Evolutionary conservation across 768 basidiomycete species (phyloP).

Genomic region (Gautieria morchelliformis): DNA sequence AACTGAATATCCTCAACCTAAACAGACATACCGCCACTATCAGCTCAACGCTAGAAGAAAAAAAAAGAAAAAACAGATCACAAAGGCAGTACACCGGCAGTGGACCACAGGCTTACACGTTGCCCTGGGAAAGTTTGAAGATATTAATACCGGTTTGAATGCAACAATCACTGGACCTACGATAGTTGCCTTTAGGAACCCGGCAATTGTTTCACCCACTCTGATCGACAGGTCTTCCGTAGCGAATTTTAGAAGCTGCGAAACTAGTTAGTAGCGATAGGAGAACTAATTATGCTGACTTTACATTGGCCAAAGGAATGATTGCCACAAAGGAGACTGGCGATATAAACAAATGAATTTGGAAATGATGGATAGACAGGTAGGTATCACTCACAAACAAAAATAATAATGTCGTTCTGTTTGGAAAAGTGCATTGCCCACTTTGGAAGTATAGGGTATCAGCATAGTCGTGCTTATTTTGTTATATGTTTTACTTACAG

Average conservation of each 20-base stretch:
- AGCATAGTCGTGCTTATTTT: background rate
- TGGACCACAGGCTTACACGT: constrained; percentile 16
- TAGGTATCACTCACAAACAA: constrained; percentile 50
- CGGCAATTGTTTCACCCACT: constrained; percentile 76
- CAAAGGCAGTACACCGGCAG: background rate
- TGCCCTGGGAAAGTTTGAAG: constrained; percentile 14
- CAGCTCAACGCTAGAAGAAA: constrained; percentile 35
- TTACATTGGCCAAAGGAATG: constrained; percentile 73
- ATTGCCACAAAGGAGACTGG: constrained; percentile 74
- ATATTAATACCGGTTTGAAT: background rate
- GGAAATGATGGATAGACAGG: background rate
- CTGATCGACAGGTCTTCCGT: constrained; percentile 79
- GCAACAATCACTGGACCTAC: constrained; percentile 26
- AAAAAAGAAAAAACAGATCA: background rate
- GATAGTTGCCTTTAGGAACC: constrained; percentile 77
- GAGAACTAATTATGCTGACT: background rate
- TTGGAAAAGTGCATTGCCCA: constrained; percentile 62
- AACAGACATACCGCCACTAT: constrained; percentile 55
- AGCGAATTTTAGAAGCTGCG: constrained; percentile 67
- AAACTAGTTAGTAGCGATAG: background rate
- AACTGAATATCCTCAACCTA: constrained; percentile 6
- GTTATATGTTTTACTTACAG: constrained; percentile 30
- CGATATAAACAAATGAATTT: background rate
- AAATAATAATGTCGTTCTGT: constrained; percentile 51
- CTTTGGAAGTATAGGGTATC: constrained; percentile 24